A percentile compares a stretch with the other conserved stretches of the same genome.
These are phyloP conservation scores for Botryotinia globosa DNA, from an alignment of 2,329 filamentous ascomycete species.

Conservation along the genomic window DNA sequence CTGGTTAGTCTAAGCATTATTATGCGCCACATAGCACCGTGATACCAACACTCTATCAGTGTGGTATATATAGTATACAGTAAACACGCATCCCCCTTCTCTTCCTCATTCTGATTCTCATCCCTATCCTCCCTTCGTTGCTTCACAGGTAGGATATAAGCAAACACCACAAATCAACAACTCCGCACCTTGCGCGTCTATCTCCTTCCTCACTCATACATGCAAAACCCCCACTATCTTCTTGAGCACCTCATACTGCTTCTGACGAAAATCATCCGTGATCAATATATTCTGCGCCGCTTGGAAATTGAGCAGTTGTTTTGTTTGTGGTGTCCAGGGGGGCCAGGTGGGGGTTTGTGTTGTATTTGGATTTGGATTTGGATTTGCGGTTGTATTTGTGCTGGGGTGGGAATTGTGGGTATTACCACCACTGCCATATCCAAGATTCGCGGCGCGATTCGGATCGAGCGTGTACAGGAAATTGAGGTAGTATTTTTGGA, in stretches of 20 bases:
- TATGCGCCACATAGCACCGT: not conserved
- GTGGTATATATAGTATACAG: not conserved
- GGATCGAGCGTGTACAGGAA: slow-evolving; percentile 71
- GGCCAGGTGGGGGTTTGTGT: slow-evolving; percentile 39
- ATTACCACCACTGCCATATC: not conserved
- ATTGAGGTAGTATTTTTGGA: slow-evolving; percentile 67
- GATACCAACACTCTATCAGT: not conserved
- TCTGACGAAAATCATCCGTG: not conserved
- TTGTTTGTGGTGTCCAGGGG: not conserved
- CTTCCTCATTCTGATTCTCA: too few relatives aligned
- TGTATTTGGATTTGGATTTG: slow-evolving; percentile 49
- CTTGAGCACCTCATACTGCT: not conserved
- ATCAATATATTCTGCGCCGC: not conserved
- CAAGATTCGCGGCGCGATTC: slow-evolving; percentile 53
- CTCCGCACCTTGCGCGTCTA: not conserved
- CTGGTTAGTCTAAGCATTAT: not conserved
- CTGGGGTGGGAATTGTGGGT: not conserved
- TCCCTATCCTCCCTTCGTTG: not conserved
- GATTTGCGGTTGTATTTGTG: slow-evolving; percentile 39
- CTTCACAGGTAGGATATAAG: not conserved
- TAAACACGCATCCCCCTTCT: not conserved
- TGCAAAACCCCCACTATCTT: not conserved
- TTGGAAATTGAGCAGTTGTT: not conserved
- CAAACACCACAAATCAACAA: not conserved
- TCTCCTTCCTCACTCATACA: not conserved